Conservation (phyloP, 2,329 filamentous ascomycete genomes). For the Diaporthe citriasiana region DNA sequence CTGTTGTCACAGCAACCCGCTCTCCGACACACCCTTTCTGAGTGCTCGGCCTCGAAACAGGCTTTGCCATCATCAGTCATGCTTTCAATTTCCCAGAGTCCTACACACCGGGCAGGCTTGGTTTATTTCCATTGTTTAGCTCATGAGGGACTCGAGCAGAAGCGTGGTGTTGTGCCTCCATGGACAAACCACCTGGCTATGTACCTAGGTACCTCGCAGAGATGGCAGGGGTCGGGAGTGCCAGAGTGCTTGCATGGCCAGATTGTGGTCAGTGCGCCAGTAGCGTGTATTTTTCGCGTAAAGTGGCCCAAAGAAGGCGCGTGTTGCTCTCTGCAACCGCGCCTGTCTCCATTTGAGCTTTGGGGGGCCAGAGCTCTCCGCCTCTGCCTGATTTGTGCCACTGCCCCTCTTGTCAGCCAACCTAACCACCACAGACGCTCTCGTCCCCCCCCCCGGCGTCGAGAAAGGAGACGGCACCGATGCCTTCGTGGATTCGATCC, state of each 20-base stretch:
- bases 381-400: slow-evolving; percentile 19
- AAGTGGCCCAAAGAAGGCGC: slow-evolving; percentile 30
- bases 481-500: not conserved
- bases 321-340: slow-evolving; percentile 36
- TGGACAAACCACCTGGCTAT: not conserved
- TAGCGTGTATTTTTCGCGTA: slow-evolving; percentile 32
- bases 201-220: not conserved
- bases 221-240: not conserved
- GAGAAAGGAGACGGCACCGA: slow-evolving; percentile 1
- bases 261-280: slow-evolving; percentile 5
- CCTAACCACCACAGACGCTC: not conserved
- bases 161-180: not conserved
- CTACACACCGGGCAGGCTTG: not conserved
- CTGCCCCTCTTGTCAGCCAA: not conserved
- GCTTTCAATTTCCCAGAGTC: not conserved
- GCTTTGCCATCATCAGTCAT: not conserved
- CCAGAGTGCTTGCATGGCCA: slow-evolving; percentile 18
- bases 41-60: not conserved
- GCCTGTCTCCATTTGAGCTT: slow-evolving; percentile 25
- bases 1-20: slow-evolving; percentile 35
- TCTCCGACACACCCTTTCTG: not conserved
- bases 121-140: not conserved
- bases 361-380: slow-evolving; percentile 21
- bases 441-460: not conserved
- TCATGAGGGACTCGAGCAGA: not conserved